A percentile compares a stretch with the other conserved stretches of the same genome.
Conservation (phyloP, 2,329 filamentous ascomycete genomes). For the Colletotrichum sp. region DNA sequence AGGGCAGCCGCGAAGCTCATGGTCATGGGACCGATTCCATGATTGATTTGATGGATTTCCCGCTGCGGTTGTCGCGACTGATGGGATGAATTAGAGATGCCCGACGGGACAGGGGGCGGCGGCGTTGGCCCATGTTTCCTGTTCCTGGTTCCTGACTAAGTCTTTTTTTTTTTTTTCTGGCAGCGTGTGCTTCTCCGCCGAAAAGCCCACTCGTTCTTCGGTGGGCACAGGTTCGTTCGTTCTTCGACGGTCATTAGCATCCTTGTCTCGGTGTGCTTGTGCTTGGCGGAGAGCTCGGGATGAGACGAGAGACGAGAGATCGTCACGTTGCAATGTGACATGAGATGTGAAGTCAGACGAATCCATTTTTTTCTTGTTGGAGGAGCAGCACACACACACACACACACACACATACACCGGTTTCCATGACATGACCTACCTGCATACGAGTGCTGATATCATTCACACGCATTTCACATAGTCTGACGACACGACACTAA, state of each 20-base stretch:
- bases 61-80: not conserved
- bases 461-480: not conserved
- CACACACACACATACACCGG: not conserved
- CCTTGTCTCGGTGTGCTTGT: not conserved
- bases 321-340: not conserved
- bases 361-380: not conserved
- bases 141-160: not conserved
- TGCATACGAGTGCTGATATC: not conserved
- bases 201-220: not conserved
- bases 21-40: not conserved
- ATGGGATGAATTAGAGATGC: conserved; percentile 6
- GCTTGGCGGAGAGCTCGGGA: not conserved
- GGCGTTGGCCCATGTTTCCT: not conserved
- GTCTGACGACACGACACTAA: not conserved
- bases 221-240: not conserved
- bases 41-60: not conserved
- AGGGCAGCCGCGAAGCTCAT: not conserved
- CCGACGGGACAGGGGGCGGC: not conserved
- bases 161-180: not conserved
- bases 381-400: no score
- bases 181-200: not conserved
- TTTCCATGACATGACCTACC: not conserved
- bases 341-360: not conserved
- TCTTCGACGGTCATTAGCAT: not conserved
- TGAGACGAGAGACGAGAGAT: not conserved